Percentiles rank a stretch among this genome's conserved stretches.
Evolutionary conservation across 306 rosid genomes (phyloP).

Genomic region (Gleditsia sinensis): DNA sequence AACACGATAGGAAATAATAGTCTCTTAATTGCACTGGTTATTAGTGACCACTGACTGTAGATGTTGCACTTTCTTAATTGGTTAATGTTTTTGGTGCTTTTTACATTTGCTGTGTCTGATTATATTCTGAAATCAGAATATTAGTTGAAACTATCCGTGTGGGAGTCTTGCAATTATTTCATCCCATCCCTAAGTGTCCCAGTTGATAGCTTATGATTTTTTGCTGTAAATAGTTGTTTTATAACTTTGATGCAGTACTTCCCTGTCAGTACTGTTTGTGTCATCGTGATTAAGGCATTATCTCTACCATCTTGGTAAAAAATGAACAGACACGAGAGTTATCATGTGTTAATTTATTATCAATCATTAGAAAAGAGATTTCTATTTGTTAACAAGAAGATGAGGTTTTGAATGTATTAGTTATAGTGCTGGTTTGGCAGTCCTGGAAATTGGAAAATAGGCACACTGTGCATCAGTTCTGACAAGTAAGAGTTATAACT

Average conservation of each 20-base stretch:
- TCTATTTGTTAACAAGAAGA: neutral
- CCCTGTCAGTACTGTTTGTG: neutral
- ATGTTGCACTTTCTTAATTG: neutral
- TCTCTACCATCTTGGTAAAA: neutral
- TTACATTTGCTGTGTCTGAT: neutral
- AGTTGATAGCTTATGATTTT: neutral
- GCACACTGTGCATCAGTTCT: neutral
- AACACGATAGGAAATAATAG: neutral
- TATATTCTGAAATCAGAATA: neutral
- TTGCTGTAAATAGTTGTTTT: neutral
- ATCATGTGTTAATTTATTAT: neutral
- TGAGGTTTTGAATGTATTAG: neutral
- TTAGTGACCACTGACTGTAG: neutral
- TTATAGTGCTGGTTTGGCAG: neutral
- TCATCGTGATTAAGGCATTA: neutral
- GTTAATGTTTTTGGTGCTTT: neutral
- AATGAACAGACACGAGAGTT: neutral
- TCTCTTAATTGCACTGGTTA: constrained; percentile 1
- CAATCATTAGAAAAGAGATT: neutral
- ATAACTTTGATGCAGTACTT: no score
- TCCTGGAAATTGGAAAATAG: neutral
- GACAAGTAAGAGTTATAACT: neutral
- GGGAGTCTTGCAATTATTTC: neutral
- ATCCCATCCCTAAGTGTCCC: neutral
- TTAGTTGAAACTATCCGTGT: neutral